Conservation (phyloP, 495 filamentous ascomycete genomes). For the Extremus antarcticus region DNA sequence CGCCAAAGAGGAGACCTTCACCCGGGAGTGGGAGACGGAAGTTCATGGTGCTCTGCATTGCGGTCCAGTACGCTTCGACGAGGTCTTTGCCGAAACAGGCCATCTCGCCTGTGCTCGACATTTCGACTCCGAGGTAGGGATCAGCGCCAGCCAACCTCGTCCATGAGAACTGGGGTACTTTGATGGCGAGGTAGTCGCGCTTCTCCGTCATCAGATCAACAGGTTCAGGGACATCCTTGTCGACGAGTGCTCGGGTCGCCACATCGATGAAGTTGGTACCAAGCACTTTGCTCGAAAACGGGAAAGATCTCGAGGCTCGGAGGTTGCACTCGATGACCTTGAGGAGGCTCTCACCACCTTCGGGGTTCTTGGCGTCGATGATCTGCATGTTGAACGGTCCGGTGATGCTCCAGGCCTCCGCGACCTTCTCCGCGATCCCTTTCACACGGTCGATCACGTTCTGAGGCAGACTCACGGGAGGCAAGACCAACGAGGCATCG, state of each 20-base stretch:
- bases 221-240: constrained; percentile 73
- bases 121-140: constrained; percentile 95
- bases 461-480: constrained; percentile 67
- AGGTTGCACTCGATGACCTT: constrained; percentile 99
- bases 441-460: constrained; percentile 72
- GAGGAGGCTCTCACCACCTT: constrained; percentile 58
- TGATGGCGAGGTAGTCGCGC: constrained; percentile 87
- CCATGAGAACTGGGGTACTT: constrained; percentile 98
- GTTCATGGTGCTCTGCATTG: constrained; percentile 96
- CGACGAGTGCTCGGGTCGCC: constrained; percentile 85
- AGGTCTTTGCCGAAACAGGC: constrained; percentile 95
- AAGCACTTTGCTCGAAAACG: constrained; percentile 93
- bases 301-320: constrained; percentile 93
- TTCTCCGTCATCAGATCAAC: constrained; percentile 79
- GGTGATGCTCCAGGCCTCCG: constrained; percentile 92
- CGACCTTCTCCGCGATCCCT: constrained; percentile 90
- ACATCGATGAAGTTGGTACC: constrained; percentile 96
- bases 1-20: constrained; percentile 88
- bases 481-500: constrained; percentile 85
- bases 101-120: constrained; percentile 94
- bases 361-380: constrained; percentile 71
- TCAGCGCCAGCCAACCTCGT: constrained; percentile 96
- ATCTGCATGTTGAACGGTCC: constrained; percentile 99
- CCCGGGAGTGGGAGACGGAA: constrained; percentile 90
- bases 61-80: constrained; percentile 94